Base-by-base conservation (phyloP, 1,284 basidiomycete species). In the Cutaneotrichosporon sp. region DNA sequence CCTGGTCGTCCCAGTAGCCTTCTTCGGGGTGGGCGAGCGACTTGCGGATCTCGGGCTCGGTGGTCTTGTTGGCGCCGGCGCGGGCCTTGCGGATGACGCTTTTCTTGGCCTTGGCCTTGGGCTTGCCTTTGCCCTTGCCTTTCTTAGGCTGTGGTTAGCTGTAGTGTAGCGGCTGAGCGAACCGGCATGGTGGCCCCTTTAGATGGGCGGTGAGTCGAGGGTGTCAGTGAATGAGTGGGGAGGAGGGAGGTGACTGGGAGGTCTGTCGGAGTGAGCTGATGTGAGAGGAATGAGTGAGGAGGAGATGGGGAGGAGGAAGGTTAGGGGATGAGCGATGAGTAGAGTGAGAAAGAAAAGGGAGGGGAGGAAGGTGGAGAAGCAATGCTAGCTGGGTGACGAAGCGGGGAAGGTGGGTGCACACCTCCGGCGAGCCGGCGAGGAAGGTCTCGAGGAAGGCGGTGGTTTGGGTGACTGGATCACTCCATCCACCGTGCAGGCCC, bases 1-100 rank as follows among this genome's bases (percentile, higher is more conserved):
- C 52, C 8, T 8, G 13, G 22, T 46, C 18, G 18, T 59, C 58
- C 58, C 58, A 59, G 58, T 54, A 50, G n/a, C 58, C 58, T n/a
- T 59, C 45, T 34, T 59, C 58, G 3, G 58, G 58, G 5, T 11
- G 18, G 13, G 25, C 46, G 11, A 59, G 50, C 16, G 42, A 46
- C 14, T 13, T 16, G 10, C 29, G 33, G 16, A 29, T 43, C 8
- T 53, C 45, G 20, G 49, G 50, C 16, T 33, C 27, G 9, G 31
- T 33, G n/a, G 29, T 33, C n/a, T 51, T 51, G 50, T 51, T 33
- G 10, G 50, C 31, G 18, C 50, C 50, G 16, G 50, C 8, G 31
- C 50, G 31, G 3, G 31, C 31, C 22, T 51, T 51, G 31, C 50
- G 50, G 27, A n/a, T 51, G 7, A 31, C 50, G 31, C 18, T 24